Conservation (phyloP, 352 stramenopile genomes). For the Phytopythium boreale region DNA sequence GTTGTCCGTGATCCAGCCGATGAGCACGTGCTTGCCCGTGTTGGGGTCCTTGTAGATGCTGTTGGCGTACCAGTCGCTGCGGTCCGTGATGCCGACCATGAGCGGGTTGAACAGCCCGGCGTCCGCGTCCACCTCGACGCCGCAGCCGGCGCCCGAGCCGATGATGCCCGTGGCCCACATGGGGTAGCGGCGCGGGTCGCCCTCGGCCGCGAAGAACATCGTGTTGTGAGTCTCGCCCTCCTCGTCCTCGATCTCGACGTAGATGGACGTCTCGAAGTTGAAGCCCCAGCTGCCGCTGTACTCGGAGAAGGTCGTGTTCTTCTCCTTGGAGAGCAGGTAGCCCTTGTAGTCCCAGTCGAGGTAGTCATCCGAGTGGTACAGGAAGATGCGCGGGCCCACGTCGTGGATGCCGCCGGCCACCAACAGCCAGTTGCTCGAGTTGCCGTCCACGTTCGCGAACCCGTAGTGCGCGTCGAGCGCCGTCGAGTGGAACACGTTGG, state of each 20-base stretch:
- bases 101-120: slow-evolving; percentile 40
- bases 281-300: slow-evolving; percentile 58
- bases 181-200: slow-evolving; percentile 41
- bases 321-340: slow-evolving; percentile 48
- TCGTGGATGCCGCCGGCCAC: slow-evolving; percentile 50
- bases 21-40: slow-evolving; percentile 49
- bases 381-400: slow-evolving; percentile 55
- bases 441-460: slow-evolving; percentile 10
- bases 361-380: slow-evolving; percentile 62
- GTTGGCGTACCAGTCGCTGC: slow-evolving; percentile 69
- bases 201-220: slow-evolving; percentile 61
- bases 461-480: slow-evolving; percentile 42
- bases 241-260: slow-evolving; percentile 51
- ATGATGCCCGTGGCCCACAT: slow-evolving; percentile 60
- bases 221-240: slow-evolving; percentile 60
- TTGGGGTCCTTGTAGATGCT: slow-evolving; percentile 60
- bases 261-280: slow-evolving; percentile 73
- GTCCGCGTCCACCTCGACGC: slow-evolving; percentile 17
- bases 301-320: slow-evolving; percentile 58
- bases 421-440: slow-evolving; percentile 52
- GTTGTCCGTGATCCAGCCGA: slow-evolving; percentile 65
- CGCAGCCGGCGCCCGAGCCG: slow-evolving; percentile 12
- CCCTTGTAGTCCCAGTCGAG: slow-evolving; percentile 67
- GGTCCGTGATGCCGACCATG: slow-evolving; percentile 63
- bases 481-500: slow-evolving; percentile 55